A percentile compares a stretch with the other conserved stretches of the same genome.
Evolutionary conservation across 345 rosid genomes (phyloP).

Genomic region (Cardamine resedifolia): DNA sequence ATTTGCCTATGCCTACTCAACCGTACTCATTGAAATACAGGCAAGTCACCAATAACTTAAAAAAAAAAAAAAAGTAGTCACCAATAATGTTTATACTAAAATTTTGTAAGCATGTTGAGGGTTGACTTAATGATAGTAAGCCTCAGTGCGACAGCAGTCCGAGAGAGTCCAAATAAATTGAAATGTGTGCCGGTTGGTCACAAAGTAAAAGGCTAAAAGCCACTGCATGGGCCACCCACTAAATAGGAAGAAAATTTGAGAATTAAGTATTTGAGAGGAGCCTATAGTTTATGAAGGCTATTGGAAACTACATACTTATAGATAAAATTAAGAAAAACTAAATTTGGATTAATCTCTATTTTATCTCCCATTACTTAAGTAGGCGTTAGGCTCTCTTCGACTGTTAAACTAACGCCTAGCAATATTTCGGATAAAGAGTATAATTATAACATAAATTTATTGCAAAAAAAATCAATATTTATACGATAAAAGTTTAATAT

Average conservation of each 20-base stretch:
- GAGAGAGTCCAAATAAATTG: background rate
- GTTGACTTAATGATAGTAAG: background rate
- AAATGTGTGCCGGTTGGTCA: constrained; percentile 12
- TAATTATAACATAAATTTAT: too few relatives aligned
- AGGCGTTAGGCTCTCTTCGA: too few relatives aligned
- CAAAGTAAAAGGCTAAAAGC: background rate
- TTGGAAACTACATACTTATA: too few relatives aligned
- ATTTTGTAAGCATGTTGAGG: background rate
- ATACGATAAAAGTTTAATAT: too few relatives aligned
- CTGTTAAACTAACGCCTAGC: too few relatives aligned
- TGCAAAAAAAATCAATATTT: too few relatives aligned
- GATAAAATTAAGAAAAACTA: too few relatives aligned
- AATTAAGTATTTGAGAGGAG: background rate
- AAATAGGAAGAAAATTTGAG: background rate
- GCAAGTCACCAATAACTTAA: constrained; percentile 39
- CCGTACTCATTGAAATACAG: constrained; percentile 84
- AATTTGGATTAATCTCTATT: too few relatives aligned
- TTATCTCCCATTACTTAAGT: too few relatives aligned
- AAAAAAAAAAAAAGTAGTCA: too few relatives aligned
- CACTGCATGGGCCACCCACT: background rate
- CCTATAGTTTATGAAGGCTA: too few relatives aligned
- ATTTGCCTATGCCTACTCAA: constrained; percentile 81
- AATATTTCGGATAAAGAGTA: too few relatives aligned
- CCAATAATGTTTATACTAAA: background rate
- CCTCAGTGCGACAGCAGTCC: background rate